These are phyloP conservation scores for Henningerozyma blattae DNA, from an alignment of 805 yeast genomes.

Conservation along the genomic window DNA sequence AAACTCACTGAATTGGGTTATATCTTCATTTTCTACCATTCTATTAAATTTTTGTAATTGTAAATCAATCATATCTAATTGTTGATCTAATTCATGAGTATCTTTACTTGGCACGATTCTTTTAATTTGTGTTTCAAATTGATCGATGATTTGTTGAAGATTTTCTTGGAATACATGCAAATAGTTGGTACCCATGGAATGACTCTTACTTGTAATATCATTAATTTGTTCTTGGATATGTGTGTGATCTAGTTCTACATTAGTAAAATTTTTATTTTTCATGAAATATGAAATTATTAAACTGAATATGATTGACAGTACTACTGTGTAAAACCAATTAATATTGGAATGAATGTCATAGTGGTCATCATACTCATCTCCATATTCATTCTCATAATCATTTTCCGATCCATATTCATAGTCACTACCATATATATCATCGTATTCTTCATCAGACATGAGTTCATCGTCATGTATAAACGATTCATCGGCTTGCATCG, in stretches of 20 bases:
- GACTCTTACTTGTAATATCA: slow-evolving; percentile 17
- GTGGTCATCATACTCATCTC: not conserved
- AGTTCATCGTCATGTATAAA: not conserved
- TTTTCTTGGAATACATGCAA: slow-evolving; percentile 20
- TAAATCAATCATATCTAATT: slow-evolving; percentile 7
- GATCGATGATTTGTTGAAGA: slow-evolving; percentile 18
- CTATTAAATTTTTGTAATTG: slow-evolving; percentile 7
- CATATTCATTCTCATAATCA: not conserved
- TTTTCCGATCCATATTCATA: not conserved
- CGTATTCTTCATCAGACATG: not conserved
- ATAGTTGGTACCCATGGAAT: slow-evolving; percentile 13
- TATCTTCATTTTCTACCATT: not conserved
- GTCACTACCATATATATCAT: too few species aligned
- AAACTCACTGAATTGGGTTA: not conserved
- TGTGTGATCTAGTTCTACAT: not conserved
- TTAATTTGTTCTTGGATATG: slow-evolving; percentile 18
- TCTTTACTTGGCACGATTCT: slow-evolving; percentile 16
- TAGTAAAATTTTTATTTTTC: too few species aligned
- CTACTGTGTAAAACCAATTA: not conserved
- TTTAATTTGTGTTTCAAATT: slow-evolving; percentile 23
- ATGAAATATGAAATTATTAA: not conserved
- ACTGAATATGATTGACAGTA: not conserved
- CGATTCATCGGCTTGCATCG: not conserved
- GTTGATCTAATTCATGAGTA: not conserved
- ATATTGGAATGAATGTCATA: not conserved